These are phyloP conservation scores for Colletotrichum theobromicola DNA, from an alignment of 2,329 filamentous ascomycete genomes.

Conservation along the genomic window DNA sequence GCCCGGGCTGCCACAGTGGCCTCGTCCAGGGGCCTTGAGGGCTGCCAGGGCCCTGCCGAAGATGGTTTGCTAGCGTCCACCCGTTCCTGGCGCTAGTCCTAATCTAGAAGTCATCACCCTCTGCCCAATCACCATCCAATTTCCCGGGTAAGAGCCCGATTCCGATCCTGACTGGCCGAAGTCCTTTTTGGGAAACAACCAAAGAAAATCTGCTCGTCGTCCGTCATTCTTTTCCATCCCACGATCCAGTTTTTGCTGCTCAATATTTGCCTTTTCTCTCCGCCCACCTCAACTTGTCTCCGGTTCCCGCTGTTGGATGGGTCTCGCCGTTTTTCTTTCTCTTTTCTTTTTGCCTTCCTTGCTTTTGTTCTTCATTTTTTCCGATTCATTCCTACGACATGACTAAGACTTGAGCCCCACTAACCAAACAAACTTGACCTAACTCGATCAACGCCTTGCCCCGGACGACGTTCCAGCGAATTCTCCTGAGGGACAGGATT, in stretches of 20 bases:
- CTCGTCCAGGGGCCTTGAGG: background rate
- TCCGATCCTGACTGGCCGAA: slow-evolving; percentile 9
- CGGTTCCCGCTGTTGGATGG: background rate
- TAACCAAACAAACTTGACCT: too few species aligned
- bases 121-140: slow-evolving; percentile 19
- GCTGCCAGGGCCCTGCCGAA: background rate
- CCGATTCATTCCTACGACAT: background rate
- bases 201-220: slow-evolving; percentile 6
- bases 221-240: background rate
- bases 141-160: slow-evolving; percentile 6
- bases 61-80: slow-evolving; percentile 8
- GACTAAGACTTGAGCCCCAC: background rate
- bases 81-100: slow-evolving; percentile 17
- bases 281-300: background rate
- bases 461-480: background rate
- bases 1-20: background rate
- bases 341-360: background rate
- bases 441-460: background rate
- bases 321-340: background rate
- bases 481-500: background rate
- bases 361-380: background rate
- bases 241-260: background rate
- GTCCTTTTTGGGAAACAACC: background rate
- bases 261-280: background rate
- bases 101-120: background rate